Evolutionary conservation across 2,329 filamentous ascomycete species (phyloP), one percentile per base, ranked within the genome.

Genomic region (Pyricularia grisea): DNA sequence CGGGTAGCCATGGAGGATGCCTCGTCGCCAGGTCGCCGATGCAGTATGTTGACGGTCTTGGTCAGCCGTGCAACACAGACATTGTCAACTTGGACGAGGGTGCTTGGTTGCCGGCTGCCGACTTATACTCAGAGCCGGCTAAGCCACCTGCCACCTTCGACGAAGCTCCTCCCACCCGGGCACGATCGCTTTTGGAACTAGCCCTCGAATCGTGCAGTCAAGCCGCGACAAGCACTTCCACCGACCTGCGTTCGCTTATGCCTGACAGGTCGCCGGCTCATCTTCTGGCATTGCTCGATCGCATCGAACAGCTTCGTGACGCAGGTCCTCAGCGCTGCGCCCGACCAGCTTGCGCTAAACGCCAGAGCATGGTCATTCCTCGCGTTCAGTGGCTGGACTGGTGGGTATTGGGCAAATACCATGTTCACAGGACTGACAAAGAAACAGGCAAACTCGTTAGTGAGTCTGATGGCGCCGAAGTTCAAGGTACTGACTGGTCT

Each of bases 341-440:
- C 27, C 66, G 50, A 20, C 83, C 84, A 1, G 77, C 81, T 0
- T 90, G 88, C 73, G 42, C 42, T n/a, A 72, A 76, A 28, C 81
- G 81, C 31, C 74, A 75, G 10, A 81, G 85, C 4, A 77, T 87
- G 7, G 78, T 85, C 9, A 69, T 71, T 27, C 84, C 87, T 2
- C 76, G 82, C 3, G 79, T 84, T 0, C 82, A 87, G 73, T 90
- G 88, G 88, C 77, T 90, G 9, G 88, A 90, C 73, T 90, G 88
- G 85, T 87, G 84, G 75, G 80, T 84, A 69, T 73, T 80, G 28
- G 70, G 72, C 28, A 74, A 72, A 14, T 71, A 71, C 55, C 67
- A 66, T 28, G 61, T 65, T 9, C 60, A 30, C 60, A 64, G 10
- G 42, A 50, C 42, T n/a, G 42, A 50, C 23, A 23, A 64, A 17